Conservation (phyloP, 257 asterid species). For the Solanum pinnatisectum region DNA sequence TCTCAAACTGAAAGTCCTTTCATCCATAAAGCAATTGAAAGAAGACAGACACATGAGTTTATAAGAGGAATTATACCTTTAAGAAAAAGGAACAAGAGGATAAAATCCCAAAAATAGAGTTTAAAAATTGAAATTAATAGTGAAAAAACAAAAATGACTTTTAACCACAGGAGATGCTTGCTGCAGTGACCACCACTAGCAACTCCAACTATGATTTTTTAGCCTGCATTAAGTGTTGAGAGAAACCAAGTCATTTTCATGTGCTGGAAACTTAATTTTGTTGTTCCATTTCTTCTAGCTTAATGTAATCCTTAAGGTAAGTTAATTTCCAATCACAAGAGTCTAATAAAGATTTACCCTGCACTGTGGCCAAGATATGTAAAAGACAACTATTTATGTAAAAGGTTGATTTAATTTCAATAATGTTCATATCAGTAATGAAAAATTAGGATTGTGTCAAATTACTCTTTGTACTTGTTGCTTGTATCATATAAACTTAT, state of each 20-base stretch:
- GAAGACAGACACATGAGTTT: background rate
- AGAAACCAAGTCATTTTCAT: background rate
- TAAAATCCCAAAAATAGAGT: background rate
- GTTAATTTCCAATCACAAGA: background rate
- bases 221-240: slow-evolving; percentile 43
- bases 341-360: background rate
- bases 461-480: no score
- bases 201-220: slow-evolving; percentile 27
- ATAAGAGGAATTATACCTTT: background rate
- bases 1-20: background rate
- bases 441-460: no score
- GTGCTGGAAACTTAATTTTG: background rate
- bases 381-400: background rate
- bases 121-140: background rate
- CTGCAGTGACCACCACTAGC: background rate
- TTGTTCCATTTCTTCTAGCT: background rate
- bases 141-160: background rate
- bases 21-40: background rate
- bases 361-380: background rate
- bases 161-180: background rate
- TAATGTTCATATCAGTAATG: no score
- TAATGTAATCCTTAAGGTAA: background rate
- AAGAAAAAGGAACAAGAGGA: background rate
- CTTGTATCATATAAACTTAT: no score
- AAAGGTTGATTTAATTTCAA: no score